A percentile compares a stretch with the other conserved stretches of the same genome.
These are phyloP conservation scores for Penicillium sp. DNA, from an alignment of 2,329 filamentous ascomycete genomes.

Conservation along the genomic window DNA sequence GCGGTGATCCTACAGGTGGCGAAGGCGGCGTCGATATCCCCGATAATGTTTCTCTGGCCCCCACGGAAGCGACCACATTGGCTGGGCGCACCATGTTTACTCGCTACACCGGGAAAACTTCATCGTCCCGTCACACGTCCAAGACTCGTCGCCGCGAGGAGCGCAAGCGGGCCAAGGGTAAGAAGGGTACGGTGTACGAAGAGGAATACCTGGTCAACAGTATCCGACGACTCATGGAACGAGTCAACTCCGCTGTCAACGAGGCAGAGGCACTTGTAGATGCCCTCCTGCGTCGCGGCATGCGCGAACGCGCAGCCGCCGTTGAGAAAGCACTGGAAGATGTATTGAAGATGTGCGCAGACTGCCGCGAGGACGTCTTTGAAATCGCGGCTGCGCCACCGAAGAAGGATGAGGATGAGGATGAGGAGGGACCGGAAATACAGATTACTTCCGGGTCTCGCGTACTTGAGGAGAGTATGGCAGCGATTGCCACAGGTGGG, in stretches of 20 bases:
- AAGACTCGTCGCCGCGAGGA: slow-evolving; percentile 90
- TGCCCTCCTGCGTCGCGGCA: slow-evolving; percentile 73
- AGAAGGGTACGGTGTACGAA: slow-evolving; percentile 97
- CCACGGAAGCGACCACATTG: slow-evolving; percentile 76
- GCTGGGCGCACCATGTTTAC: slow-evolving; percentile 85
- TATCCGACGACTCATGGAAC: slow-evolving; percentile 76
- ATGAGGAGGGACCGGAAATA: slow-evolving; percentile 22
- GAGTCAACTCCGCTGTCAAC: slow-evolving; percentile 68
- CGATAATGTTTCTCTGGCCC: slow-evolving; percentile 88
- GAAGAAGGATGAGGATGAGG: slow-evolving; percentile 8
- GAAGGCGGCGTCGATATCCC: slow-evolving; percentile 68
- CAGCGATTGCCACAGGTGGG: slow-evolving; percentile 31
- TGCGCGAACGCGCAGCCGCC: slow-evolving; percentile 82
- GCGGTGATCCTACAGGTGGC: slow-evolving; percentile 64
- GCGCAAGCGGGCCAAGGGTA: slow-evolving; percentile 88
- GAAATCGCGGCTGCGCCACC: slow-evolving; percentile 27
- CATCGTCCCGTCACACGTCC: slow-evolving; percentile 66
- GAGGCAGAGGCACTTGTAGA: slow-evolving; percentile 75
- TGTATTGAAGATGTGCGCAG: slow-evolving; percentile 67
- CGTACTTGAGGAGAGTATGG: slow-evolving; percentile 44
- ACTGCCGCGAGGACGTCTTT: slow-evolving; percentile 71
- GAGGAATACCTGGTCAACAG: slow-evolving; percentile 95
- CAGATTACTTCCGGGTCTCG: slow-evolving; percentile 33
- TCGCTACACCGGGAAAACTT: slow-evolving; percentile 70
- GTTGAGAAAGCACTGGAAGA: slow-evolving; percentile 73